Percentiles rank a stretch among this genome's conserved stretches.
Evolutionary conservation across 352 stramenopile genomes (phyloP).

Genomic region (Pythium brassicae): DNA sequence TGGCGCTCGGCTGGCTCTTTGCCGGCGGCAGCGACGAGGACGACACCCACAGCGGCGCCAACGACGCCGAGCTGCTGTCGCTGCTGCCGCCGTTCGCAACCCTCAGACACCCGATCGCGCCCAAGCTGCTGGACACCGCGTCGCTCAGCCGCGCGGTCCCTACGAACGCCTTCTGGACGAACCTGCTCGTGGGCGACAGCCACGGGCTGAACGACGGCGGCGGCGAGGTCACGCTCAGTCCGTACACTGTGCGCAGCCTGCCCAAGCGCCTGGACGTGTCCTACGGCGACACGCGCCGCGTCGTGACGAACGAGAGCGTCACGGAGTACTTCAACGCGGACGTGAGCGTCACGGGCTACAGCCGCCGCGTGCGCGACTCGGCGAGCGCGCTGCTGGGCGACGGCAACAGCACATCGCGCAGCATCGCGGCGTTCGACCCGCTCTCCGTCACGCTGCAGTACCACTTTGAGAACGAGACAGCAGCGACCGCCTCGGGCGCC

Average conservation of each 20-base stretch:
- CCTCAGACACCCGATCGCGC: conserved; percentile 51
- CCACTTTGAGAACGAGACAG: conserved; percentile 27
- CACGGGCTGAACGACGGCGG: conserved; percentile 70
- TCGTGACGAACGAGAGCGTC: conserved; percentile 50
- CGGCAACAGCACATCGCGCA: conserved; percentile 58
- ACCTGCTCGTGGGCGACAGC: conserved; percentile 72
- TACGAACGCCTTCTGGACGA: conserved; percentile 90
- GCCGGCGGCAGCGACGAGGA: conserved; percentile 12
- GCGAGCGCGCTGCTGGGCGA: conserved; percentile 41
- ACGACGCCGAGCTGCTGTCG: conserved; percentile 42
- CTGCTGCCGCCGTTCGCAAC: conserved; percentile 54
- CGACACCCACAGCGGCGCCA: conserved; percentile 14
- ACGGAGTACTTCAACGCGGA: conserved; percentile 84
- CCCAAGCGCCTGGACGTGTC: conserved; percentile 72
- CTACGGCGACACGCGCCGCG: conserved; percentile 75
- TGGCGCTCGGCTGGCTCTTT: conserved; percentile 41
- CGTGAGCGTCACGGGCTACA: conserved; percentile 65
- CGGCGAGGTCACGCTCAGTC: conserved; percentile 73
- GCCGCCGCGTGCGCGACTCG: conserved; percentile 18
- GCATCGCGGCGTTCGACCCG: conserved; percentile 63
- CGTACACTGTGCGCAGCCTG: conserved; percentile 75
- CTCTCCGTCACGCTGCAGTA: conserved; percentile 70
- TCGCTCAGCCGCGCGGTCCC: conserved; percentile 52
- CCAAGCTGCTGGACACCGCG: conserved; percentile 46
- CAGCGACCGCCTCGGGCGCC: conserved; percentile 10